Conservation (phyloP, 495 filamentous ascomycete genomes). For the Mytilinidion resinicola region DNA sequence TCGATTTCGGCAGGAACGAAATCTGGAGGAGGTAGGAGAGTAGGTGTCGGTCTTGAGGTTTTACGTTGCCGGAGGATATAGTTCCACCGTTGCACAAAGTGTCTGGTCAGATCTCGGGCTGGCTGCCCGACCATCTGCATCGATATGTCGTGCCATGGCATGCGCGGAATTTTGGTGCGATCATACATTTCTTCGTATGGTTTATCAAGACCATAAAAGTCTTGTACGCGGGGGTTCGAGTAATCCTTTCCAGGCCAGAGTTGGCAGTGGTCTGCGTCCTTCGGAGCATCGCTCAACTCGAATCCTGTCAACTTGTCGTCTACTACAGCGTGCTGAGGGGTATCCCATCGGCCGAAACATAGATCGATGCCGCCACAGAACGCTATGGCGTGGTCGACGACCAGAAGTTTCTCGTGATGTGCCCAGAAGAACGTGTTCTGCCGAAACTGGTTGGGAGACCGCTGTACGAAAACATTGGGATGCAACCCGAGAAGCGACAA, state of each 20-base stretch:
- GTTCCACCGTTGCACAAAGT: constrained; percentile 99
- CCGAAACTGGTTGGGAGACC: constrained; percentile 93
- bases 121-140: constrained; percentile 99
- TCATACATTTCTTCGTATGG: constrained; percentile 99
- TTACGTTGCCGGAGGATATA: constrained; percentile 92
- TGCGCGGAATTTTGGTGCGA: constrained; percentile 73
- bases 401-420: constrained; percentile 93
- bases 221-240: constrained; percentile 88
- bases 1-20: constrained; percentile 80
- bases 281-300: constrained; percentile 65
- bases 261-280: constrained; percentile 91
- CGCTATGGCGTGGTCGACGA: constrained; percentile 93
- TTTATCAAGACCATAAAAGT: constrained; percentile 89
- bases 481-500: constrained; percentile 94
- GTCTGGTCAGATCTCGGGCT: constrained; percentile 84
- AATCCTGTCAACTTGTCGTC: constrained; percentile 97
- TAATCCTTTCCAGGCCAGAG: constrained; percentile 99
- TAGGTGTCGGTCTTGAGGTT: constrained; percentile 87
- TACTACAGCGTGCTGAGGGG: constrained; percentile 78
- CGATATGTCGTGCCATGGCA: constrained; percentile 98
- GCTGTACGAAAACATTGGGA: constrained; percentile 90
- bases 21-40: constrained; percentile 88
- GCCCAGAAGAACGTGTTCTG: constrained; percentile 99
- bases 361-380: constrained; percentile 96
- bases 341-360: constrained; percentile 97